These are phyloP conservation scores for Myxozyma nipponensis DNA, from an alignment of 805 yeast genomes.

Conservation along the genomic window DNA sequence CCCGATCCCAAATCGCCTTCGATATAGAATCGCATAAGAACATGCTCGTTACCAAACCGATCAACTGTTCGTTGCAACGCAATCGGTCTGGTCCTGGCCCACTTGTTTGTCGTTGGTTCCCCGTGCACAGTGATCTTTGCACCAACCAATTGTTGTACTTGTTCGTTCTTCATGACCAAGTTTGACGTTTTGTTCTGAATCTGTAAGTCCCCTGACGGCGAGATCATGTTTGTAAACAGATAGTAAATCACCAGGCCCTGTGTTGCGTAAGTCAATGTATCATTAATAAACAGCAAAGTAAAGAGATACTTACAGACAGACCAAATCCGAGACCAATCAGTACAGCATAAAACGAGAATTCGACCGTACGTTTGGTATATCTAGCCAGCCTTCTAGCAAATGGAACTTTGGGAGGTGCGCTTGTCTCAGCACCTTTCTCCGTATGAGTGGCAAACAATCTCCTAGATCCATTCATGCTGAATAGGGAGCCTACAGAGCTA, in stretches of 20 bases:
- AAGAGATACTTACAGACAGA: not conserved
- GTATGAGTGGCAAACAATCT: too few species aligned
- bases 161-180: slow-evolving; percentile 58
- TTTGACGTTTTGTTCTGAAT: slow-evolving; percentile 77
- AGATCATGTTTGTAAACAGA: slow-evolving; percentile 58
- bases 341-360: not conserved
- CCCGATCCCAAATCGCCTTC: slow-evolving; percentile 61
- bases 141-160: slow-evolving; percentile 52
- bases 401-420: too few species aligned
- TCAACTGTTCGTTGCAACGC: slow-evolving; percentile 50
- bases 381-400: not conserved
- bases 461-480: too few species aligned
- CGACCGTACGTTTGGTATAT: not conserved
- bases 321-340: not conserved
- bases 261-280: not conserved
- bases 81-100: slow-evolving; percentile 84
- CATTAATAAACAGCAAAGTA: not conserved
- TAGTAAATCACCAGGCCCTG: slow-evolving; percentile 28
- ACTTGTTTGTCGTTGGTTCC: slow-evolving; percentile 58
- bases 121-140: slow-evolving; percentile 76
- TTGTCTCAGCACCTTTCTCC: too few species aligned
- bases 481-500: too few species aligned
- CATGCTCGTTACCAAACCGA: slow-evolving; percentile 68
- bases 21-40: slow-evolving; percentile 73
- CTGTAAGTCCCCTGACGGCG: slow-evolving; percentile 83